phyloP scores from a whole-genome alignment of 2,329 filamentous ascomycete genomes.

The Gnomoniopsis sp. region DNA sequence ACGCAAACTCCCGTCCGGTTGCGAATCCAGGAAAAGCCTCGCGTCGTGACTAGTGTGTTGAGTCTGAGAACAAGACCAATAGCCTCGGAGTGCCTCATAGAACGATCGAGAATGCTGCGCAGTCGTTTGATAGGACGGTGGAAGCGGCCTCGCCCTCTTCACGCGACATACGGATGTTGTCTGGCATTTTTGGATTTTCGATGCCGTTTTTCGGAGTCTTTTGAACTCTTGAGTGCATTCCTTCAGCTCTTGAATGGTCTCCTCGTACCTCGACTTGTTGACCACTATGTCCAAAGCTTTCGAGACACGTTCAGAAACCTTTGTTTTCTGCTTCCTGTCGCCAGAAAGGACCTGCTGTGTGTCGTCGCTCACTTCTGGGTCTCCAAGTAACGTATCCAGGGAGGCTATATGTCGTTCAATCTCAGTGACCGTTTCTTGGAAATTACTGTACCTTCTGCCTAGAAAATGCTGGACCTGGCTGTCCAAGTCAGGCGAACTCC shows the following conservation, averaged over 20 bases:
- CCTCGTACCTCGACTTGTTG: background rate
- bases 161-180: background rate
- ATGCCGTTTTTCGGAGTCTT: background rate
- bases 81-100: background rate
- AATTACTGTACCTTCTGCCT: background rate
- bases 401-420: background rate
- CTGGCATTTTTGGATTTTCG: background rate
- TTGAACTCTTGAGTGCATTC: background rate
- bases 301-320: background rate
- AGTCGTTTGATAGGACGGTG: background rate
- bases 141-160: background rate
- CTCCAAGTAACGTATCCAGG: background rate
- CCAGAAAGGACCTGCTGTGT: background rate
- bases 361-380: background rate
- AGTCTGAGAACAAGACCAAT: background rate
- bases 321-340: background rate
- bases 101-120: background rate
- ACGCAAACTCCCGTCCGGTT: background rate
- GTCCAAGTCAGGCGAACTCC: background rate
- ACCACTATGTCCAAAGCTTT: background rate
- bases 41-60: background rate
- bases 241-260: background rate
- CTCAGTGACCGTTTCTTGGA: background rate
- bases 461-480: background rate
- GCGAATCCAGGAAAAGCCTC: background rate